phyloP scores from a whole-genome alignment of 2,329 filamentous ascomycete genomes.

The Penicillium sp. region DNA sequence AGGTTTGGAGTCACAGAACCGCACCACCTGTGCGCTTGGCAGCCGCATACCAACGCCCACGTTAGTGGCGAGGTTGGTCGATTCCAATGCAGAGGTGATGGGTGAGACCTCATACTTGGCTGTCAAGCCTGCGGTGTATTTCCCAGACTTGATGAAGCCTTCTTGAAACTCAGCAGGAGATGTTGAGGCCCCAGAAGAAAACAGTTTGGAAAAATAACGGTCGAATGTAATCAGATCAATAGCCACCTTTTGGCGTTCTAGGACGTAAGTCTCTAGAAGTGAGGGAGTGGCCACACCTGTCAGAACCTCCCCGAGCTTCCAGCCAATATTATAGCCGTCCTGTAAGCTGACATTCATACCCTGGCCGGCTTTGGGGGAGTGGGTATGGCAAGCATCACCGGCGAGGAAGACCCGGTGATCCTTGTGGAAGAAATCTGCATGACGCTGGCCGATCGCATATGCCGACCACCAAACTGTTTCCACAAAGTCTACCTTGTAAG shows the following conservation, averaged over 20 bases:
- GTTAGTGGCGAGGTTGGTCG: conserved; percentile 36
- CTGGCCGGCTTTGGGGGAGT: conserved; percentile 69
- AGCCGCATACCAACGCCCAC: conserved; percentile 49
- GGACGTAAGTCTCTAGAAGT: conserved; percentile 53
- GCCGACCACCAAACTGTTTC: conserved; percentile 67
- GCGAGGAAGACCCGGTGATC: conserved; percentile 65
- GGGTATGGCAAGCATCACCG: conserved; percentile 66
- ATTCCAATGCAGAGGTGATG: conserved; percentile 42
- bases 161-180: conserved; percentile 53
- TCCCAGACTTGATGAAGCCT: conserved; percentile 56
- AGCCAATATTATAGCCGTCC: conserved; percentile 60
- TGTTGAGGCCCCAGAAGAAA: conserved; percentile 46
- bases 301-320: conserved; percentile 56
- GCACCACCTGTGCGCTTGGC: conserved; percentile 57
- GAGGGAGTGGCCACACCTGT: conserved; percentile 42
- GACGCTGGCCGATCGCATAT: conserved; percentile 68
- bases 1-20: conserved; percentile 58
- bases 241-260: conserved; percentile 53
- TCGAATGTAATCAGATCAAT: conserved; percentile 62
- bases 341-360: conserved; percentile 56
- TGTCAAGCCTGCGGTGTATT: conserved; percentile 61
- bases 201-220: conserved; percentile 53
- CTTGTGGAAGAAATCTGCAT: conserved; percentile 67
- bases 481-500: conserved; percentile 54
- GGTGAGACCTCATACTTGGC: conserved; percentile 53